Percentiles rank a stretch among this genome's conserved stretches.
Conservation (phyloP, 129 eudicot species). For the Saussurea involucrata region DNA sequence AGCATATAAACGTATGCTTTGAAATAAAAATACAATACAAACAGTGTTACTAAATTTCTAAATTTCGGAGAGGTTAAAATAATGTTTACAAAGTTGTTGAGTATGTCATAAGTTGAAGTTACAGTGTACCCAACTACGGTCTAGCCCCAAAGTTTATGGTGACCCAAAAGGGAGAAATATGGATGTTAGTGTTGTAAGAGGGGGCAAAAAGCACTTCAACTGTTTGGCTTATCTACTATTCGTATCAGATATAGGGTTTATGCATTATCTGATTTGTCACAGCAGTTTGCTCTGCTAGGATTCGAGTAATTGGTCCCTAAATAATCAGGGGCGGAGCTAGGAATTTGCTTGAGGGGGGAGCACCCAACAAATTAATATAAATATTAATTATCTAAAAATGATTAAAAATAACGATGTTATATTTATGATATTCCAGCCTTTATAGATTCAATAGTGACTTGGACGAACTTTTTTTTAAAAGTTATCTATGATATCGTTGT, state of each 20-base stretch:
- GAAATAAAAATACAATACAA: not conserved
- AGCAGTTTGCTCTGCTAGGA: not conserved
- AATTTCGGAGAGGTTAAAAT: not conserved
- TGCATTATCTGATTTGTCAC: not conserved
- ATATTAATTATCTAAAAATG: no score
- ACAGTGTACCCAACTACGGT: not conserved
- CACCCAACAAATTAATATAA: no score
- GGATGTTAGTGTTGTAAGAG: not conserved
- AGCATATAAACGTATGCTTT: not conserved
- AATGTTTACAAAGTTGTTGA: not conserved
- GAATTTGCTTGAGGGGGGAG: no score
- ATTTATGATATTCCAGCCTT: no score
- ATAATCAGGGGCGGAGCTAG: no score
- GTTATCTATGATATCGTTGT: no score
- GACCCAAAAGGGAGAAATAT: not conserved
- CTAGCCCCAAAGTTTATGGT: not conserved
- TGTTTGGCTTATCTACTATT: not conserved
- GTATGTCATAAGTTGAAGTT: not conserved
- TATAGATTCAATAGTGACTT: no score
- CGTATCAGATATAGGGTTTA: slow-evolving; percentile 1
- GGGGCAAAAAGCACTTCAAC: not conserved
- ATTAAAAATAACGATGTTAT: no score
- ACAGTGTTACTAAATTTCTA: not conserved
- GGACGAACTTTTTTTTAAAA: no score
- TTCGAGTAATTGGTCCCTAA: not conserved